Evolutionary conservation across 768 basidiomycete genomes (phyloP).

Genomic region (Tricholoma sp.): DNA sequence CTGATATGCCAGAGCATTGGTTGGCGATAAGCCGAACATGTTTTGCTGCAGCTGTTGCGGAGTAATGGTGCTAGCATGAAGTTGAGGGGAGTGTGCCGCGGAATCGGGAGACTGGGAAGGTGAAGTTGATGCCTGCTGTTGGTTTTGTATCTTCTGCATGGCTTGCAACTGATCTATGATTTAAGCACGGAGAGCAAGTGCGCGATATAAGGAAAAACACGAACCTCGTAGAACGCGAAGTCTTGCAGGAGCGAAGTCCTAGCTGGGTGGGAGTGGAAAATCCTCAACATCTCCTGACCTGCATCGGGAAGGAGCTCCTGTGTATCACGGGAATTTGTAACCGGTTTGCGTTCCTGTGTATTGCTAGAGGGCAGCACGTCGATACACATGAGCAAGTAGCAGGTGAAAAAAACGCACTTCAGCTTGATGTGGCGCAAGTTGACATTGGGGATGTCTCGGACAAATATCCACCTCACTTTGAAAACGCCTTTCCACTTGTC

Average conservation of each 20-base stretch:
- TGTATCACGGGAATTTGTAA: slow-evolving; percentile 96
- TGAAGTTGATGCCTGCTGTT: slow-evolving; percentile 26
- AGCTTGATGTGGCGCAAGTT: slow-evolving; percentile 86
- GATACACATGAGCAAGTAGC: slow-evolving; percentile 11
- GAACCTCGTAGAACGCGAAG: slow-evolving; percentile 86
- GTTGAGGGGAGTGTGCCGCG: slow-evolving; percentile 35
- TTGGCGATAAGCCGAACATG: slow-evolving; percentile 39
- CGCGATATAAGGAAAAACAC: slow-evolving; percentile 11
- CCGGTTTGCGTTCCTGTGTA: slow-evolving; percentile 96
- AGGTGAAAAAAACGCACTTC: slow-evolving; percentile 43
- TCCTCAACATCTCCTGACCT: slow-evolving; percentile 93
- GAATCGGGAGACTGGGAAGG: slow-evolving; percentile 32
- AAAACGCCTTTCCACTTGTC: slow-evolving; percentile 99
- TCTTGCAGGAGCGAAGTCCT: slow-evolving; percentile 92
- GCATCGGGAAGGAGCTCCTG: slow-evolving; percentile 96
- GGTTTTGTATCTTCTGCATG: slow-evolving; percentile 66
- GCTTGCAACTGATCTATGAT: slow-evolving; percentile 62
- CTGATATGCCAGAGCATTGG: slow-evolving; percentile 50
- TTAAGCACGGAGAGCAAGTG: not conserved
- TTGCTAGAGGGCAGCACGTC: slow-evolving; percentile 49
- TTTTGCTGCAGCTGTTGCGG: slow-evolving; percentile 37
- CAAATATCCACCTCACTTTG: slow-evolving; percentile 97
- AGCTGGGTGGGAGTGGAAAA: slow-evolving; percentile 90
- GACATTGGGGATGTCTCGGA: slow-evolving; percentile 91
- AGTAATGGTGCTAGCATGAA: slow-evolving; percentile 24